Percentiles rank a stretch among this genome's conserved stretches.
Conservation (phyloP, 192 early-diverging fungal species). For the Backusella psychrophila region DNA sequence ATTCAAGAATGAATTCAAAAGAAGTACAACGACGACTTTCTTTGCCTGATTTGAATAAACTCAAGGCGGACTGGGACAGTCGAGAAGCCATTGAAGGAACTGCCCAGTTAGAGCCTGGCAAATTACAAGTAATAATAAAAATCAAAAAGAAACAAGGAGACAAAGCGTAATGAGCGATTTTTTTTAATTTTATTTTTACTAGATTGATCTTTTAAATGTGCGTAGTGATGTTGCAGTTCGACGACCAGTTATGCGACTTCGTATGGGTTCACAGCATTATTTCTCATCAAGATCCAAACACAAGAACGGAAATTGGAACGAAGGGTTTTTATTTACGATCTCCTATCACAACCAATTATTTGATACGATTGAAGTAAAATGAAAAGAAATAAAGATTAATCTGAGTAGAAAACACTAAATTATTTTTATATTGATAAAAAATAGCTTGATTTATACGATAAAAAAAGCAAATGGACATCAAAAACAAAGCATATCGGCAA, state of each 20-base stretch:
- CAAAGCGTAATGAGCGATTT: neutral
- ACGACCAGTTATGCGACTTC: constrained; percentile 26
- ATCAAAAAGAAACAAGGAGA: neutral
- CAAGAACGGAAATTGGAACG: constrained; percentile 67
- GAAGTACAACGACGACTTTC: constrained; percentile 23
- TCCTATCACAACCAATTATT: constrained; percentile 81
- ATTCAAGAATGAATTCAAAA: neutral
- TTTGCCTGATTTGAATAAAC: constrained; percentile 28
- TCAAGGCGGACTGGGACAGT: constrained; percentile 13
- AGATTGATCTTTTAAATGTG: constrained; percentile 40
- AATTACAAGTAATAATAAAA: constrained; percentile 23
- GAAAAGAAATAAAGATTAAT: neutral
- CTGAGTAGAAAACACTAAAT: neutral
- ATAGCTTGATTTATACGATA: constrained; percentile 41
- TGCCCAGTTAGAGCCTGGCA: constrained; percentile 18
- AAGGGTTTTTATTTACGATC: constrained; percentile 68
- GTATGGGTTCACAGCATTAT: constrained; percentile 38
- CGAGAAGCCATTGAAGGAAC: constrained; percentile 15
- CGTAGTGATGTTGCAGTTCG: constrained; percentile 16
- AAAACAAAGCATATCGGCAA: constrained; percentile 38
- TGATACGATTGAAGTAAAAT: constrained; percentile 57
- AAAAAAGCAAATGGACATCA: constrained; percentile 27
- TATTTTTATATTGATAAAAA: neutral
- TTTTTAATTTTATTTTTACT: neutral
- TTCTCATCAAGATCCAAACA: constrained; percentile 46